Evolutionary conservation across 345 rosid genomes (phyloP), one percentile per base, ranked within the genome.

Genomic region (Erodium maritimum): DNA sequence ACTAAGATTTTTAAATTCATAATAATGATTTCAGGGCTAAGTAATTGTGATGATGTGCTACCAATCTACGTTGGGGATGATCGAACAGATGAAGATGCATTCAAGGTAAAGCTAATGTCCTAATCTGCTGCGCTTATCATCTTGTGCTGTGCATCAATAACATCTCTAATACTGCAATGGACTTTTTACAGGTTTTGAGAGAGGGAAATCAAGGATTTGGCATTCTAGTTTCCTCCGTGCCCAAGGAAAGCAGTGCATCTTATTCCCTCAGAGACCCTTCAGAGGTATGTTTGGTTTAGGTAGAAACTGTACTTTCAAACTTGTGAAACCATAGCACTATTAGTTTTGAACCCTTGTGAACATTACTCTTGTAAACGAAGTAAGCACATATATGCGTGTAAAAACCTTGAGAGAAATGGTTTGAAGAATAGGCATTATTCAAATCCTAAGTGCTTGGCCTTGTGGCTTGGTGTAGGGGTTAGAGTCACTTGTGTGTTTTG

Each of bases 61-160:
- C 77, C 83, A 29, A 69, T 79, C 21, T 79, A 69, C 20, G 67
- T 79, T 5, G 83, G 83, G 10, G 83, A 79, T 63, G 83, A 75
- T 57, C 61, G 67, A 5, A 57, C 77, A 0, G 82, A 78, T 23
- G 82, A 78, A 50, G 82, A 78, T 65, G 83, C 83, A n/a, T 75
- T 79, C 67, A 75, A 75, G 80, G 80, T 78, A 21, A 33, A 5
- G 19, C 5, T 10, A 45, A 14, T 19, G 21, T 5, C 12, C 6
- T 61, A 7, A 5, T 55, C 17, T 55, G 17, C n/a, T n/a, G 34
- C 22, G 9, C 34, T 55, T 25, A 55, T 21, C 9, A 21, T 4
- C 29, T 55, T 21, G 34, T 55, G 24, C 12, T 50, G 19, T 5
- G 55, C 48, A 14, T 42, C 17, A 10, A 16, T 7, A 21, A 57